These are phyloP conservation scores for Xylaria sp. DNA, from an alignment of 2,329 filamentous ascomycete genomes.

Conservation along the genomic window DNA sequence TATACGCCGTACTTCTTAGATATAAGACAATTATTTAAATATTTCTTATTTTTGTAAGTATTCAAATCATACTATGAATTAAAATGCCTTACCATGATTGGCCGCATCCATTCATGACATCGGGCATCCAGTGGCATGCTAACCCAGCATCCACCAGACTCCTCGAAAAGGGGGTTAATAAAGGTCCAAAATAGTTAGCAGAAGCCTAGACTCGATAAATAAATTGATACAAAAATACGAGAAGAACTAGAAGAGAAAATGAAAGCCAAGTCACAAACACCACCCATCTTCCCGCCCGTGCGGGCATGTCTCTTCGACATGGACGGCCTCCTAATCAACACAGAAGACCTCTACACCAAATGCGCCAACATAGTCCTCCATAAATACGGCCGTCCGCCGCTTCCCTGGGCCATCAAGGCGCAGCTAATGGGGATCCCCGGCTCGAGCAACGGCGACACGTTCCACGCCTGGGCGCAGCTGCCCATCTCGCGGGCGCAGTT, in stretches of 20 bases:
- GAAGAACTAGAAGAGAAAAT: background rate
- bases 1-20: background rate
- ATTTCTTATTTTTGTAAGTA: background rate
- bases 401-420: slow-evolving; percentile 80
- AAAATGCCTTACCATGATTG: background rate
- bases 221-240: background rate
- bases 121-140: background rate
- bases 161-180: slow-evolving; percentile 1
- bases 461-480: slow-evolving; percentile 74
- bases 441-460: slow-evolving; percentile 43
- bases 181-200: background rate
- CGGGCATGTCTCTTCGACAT: slow-evolving; percentile 83
- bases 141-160: slow-evolving; percentile 6
- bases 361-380: slow-evolving; percentile 74
- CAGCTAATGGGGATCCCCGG: slow-evolving; percentile 74
- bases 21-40: background rate
- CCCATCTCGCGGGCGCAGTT: slow-evolving; percentile 73
- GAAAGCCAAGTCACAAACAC: background rate
- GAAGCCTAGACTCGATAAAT: background rate
- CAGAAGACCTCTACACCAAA: slow-evolving; percentile 76
- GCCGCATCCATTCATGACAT: background rate
- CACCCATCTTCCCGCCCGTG: slow-evolving; percentile 59
- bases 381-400: slow-evolving; percentile 67
- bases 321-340: slow-evolving; percentile 81
- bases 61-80: background rate